Conservation (phyloP, 495 filamentous ascomycete genomes). For the Aspergillus coremiiformis region DNA sequence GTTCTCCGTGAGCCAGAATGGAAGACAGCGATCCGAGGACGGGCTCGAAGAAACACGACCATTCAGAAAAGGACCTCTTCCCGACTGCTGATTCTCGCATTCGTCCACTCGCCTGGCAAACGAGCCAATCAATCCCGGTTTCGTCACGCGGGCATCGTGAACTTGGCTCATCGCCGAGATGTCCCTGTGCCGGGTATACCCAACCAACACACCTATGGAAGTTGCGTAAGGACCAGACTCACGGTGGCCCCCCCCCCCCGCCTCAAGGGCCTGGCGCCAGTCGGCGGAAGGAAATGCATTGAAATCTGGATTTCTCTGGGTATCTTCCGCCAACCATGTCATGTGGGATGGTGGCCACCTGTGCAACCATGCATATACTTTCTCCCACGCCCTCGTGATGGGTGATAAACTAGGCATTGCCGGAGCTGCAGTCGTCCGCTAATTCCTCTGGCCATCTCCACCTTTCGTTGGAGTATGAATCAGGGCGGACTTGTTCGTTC, state of each 20-base stretch:
- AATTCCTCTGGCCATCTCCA: not conserved
- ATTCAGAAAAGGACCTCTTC: not conserved
- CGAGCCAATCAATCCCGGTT: not conserved
- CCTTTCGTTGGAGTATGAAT: not conserved
- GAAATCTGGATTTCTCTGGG: not conserved
- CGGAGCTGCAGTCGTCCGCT: not conserved
- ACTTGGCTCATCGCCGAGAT: not conserved
- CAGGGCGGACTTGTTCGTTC: not conserved
- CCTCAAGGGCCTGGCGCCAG: not conserved
- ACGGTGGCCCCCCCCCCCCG: not conserved
- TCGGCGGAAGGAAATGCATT: not conserved
- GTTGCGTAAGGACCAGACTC: not conserved
- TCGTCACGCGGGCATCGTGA: not conserved
- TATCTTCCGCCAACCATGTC: not conserved
- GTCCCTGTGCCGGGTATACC: not conserved
- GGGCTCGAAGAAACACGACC: not conserved
- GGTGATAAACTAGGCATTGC: not conserved
- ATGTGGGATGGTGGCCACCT: not conserved
- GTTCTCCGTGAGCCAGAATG: not conserved
- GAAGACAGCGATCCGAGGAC: not conserved
- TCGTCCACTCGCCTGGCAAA: not conserved
- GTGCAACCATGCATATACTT: not conserved
- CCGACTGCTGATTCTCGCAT: not conserved
- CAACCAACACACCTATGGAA: not conserved
- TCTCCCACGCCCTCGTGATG: not conserved